Conservation (phyloP, 805 yeast genomes). For the Saccharomycopsis sp. region DNA sequence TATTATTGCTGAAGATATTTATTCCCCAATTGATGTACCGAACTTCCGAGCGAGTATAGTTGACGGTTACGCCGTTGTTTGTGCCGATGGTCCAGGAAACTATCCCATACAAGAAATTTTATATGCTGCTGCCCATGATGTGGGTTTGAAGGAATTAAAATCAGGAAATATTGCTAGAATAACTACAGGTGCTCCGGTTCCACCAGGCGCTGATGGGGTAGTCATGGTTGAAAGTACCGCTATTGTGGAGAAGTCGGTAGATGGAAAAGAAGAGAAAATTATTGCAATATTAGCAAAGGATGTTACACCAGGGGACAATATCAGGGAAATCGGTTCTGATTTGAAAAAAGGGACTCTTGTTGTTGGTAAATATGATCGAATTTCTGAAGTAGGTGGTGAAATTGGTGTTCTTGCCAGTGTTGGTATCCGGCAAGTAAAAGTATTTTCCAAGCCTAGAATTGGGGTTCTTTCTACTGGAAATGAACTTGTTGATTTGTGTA, state of each 20-base stretch:
- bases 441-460: conserved; percentile 36
- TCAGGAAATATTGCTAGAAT: conserved; percentile 38
- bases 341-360: conserved; percentile 33
- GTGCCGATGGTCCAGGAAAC: conserved; percentile 39
- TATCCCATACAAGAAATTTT: conserved; percentile 36
- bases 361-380: conserved; percentile 30
- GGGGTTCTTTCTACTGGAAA: conserved; percentile 49
- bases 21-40: conserved; percentile 37
- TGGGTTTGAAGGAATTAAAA: conserved; percentile 21
- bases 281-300: conserved; percentile 35
- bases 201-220: conserved; percentile 46
- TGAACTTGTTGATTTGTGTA: conserved; percentile 35
- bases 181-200: conserved; percentile 53
- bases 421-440: conserved; percentile 34
- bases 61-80: conserved; percentile 47
- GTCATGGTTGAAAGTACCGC: conserved; percentile 48
- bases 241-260: conserved; percentile 29
- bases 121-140: conserved; percentile 32
- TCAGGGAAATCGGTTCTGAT: conserved; percentile 44
- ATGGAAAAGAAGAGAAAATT: conserved; percentile 36
- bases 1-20: conserved; percentile 37
- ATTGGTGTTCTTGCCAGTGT: conserved; percentile 42
- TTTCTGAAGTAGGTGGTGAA: conserved; percentile 42
- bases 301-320: conserved; percentile 37
- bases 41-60: conserved; percentile 48